These are phyloP conservation scores for Coffea eugenioides DNA, from an alignment of 257 asterid species.

Conservation along the genomic window DNA sequence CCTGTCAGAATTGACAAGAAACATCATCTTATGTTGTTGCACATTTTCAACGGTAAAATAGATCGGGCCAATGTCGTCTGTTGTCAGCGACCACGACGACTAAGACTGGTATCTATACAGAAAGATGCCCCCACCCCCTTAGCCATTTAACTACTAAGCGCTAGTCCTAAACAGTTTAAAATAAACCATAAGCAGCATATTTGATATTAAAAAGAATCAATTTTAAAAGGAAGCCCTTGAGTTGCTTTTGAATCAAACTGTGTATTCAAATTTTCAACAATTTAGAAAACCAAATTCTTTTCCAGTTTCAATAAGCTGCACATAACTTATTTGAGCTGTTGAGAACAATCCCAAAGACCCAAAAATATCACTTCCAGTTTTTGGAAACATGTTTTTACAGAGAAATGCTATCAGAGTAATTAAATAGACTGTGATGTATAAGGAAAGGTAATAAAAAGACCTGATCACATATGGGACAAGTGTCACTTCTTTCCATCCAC, in stretches of 20 bases:
- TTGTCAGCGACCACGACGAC: neutral
- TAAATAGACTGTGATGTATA: neutral
- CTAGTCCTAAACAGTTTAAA: no score
- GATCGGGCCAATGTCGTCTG: neutral
- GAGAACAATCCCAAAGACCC: neutral
- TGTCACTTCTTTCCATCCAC: conserved; percentile 84
- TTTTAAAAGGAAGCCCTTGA: neutral
- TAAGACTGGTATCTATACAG: neutral
- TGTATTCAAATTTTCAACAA: neutral
- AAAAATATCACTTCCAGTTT: neutral
- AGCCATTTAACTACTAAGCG: neutral
- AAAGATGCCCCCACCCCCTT: neutral
- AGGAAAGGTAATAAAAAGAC: conserved; percentile 30
- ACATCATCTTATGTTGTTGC: neutral
- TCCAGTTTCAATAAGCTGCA: neutral
- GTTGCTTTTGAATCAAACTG: neutral
- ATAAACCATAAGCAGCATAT: neutral
- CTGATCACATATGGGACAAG: conserved; percentile 76
- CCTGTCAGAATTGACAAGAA: conserved; percentile 35
- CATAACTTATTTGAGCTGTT: neutral
- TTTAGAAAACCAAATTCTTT: neutral
- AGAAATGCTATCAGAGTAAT: neutral
- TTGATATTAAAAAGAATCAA: neutral
- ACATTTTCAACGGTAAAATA: conserved; percentile 1
- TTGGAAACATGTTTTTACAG: neutral